Evolutionary conservation across 2,329 filamentous ascomycete species (phyloP).

Genomic region (Coniochaeta ligniaria): DNA sequence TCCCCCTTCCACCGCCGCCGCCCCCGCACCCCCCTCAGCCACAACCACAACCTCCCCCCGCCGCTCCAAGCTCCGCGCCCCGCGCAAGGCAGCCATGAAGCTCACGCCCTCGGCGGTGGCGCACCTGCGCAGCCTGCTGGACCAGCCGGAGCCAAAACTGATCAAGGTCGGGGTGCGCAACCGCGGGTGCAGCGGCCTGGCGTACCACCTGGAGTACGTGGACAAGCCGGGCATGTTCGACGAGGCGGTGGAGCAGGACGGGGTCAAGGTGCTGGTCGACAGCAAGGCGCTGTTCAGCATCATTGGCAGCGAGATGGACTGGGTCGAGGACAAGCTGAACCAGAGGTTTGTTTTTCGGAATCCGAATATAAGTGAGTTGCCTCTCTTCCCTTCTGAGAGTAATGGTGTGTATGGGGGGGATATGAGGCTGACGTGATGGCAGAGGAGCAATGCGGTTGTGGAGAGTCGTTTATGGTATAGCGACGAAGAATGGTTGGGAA

Average conservation of each 20-base stretch:
- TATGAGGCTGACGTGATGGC: constrained; percentile 22
- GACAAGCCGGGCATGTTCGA: constrained; percentile 85
- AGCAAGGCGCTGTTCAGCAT: constrained; percentile 97
- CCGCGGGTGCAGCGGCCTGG: constrained; percentile 85
- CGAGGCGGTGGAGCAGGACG: constrained; percentile 90
- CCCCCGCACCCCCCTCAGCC: constrained; percentile 7
- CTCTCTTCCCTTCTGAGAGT: background rate
- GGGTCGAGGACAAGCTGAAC: constrained; percentile 91
- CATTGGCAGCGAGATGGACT: constrained; percentile 98
- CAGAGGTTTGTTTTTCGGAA: constrained; percentile 92
- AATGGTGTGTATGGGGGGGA: background rate
- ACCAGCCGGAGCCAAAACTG: constrained; percentile 82
- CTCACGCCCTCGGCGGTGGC: constrained; percentile 73
- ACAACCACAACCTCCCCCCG: constrained; percentile 17
- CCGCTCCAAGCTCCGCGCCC: constrained; percentile 52
- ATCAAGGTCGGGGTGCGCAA: constrained; percentile 94
- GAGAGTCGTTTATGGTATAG: constrained; percentile 88
- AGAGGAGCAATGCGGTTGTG: constrained; percentile 96
- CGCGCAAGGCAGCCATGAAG: constrained; percentile 87
- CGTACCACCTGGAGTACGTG: constrained; percentile 92
- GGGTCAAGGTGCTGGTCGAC: constrained; percentile 91
- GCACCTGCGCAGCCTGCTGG: constrained; percentile 69
- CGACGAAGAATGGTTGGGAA: background rate
- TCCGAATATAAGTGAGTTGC: constrained; percentile 88
- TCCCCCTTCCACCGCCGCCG: background rate